A percentile compares a stretch with the other conserved stretches of the same genome.
phyloP scores from a whole-genome alignment of 106 monocot species.

The Dioscorea zingiberensis region DNA sequence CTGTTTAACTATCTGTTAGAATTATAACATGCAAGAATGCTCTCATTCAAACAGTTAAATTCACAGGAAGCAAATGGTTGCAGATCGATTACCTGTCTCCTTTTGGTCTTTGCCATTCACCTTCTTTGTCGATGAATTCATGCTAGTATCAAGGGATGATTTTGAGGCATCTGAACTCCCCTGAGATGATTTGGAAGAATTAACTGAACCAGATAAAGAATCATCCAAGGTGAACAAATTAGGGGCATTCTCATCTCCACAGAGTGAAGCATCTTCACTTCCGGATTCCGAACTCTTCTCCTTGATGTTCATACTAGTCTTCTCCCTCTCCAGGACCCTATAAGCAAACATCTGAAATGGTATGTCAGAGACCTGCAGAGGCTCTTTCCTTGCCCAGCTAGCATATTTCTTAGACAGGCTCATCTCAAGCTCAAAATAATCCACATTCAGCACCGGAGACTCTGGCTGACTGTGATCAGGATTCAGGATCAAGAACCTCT shows the following conservation, averaged over 20 bases:
- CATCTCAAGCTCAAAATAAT: slow-evolving; percentile 68
- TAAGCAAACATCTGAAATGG: slow-evolving; percentile 85
- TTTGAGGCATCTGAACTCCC: neutral
- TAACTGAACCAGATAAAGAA: slow-evolving; percentile 2
- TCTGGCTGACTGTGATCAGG: slow-evolving; percentile 41
- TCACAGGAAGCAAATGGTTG: no score
- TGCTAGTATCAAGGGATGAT: neutral
- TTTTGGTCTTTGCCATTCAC: slow-evolving; percentile 7
- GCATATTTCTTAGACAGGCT: slow-evolving; percentile 36
- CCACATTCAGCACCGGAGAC: slow-evolving; percentile 24
- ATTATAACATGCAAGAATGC: no score
- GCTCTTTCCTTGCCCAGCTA: slow-evolving; percentile 26
- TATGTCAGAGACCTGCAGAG: slow-evolving; percentile 22
- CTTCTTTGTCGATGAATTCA: slow-evolving; percentile 2
- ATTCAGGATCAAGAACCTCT: slow-evolving; percentile 59
- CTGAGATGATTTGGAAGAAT: slow-evolving; percentile 9
- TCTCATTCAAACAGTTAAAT: no score
- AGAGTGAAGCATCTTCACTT: slow-evolving; percentile 45
- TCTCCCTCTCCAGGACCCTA: slow-evolving; percentile 64
- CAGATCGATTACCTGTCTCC: no score
- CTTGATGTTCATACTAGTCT: slow-evolving; percentile 22
- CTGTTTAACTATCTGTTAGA: no score
- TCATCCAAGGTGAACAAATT: slow-evolving; percentile 3
- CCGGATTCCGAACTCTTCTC: slow-evolving; percentile 57
- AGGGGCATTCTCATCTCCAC: slow-evolving; percentile 26